phyloP scores from a whole-genome alignment of 2,329 filamentous ascomycete species.

The Cryoendolithus antarcticus region DNA sequence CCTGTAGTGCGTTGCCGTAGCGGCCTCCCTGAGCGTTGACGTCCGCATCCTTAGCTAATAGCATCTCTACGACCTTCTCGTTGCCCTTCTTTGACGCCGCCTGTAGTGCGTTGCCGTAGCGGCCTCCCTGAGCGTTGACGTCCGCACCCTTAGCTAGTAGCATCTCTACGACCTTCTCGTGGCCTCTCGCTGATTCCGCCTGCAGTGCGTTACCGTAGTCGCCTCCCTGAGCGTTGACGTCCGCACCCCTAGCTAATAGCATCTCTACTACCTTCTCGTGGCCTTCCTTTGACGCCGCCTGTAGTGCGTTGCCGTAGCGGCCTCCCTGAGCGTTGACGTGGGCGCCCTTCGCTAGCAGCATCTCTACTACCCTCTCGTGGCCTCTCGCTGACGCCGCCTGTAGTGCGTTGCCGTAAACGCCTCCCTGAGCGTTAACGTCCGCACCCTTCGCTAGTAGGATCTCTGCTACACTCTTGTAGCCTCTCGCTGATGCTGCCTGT shows the following conservation, averaged over 20 bases:
- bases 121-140: conserved; percentile 9
- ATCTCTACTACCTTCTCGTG: conserved; percentile 7
- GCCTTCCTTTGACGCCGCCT: conserved; percentile 7
- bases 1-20: conserved; percentile 3
- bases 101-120: conserved; percentile 7
- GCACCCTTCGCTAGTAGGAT: conserved; percentile 9
- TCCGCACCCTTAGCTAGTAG: conserved; percentile 9
- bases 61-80: conserved; percentile 4
- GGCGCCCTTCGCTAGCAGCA: conserved; percentile 6
- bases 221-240: conserved; percentile 8
- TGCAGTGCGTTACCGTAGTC: conserved; percentile 4
- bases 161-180: conserved; percentile 7
- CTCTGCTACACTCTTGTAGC: conserved; percentile 4
- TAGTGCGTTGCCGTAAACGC: conserved; percentile 10
- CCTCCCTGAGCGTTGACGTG: conserved; percentile 6
- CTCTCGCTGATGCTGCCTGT: conserved; percentile 1
- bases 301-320: conserved; percentile 5
- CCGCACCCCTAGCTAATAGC: conserved; percentile 7
- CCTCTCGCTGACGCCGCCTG: conserved; percentile 10
- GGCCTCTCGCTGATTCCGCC: conserved; percentile 1
- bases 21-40: conserved; percentile 7
- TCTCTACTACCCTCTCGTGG: conserved; percentile 10
- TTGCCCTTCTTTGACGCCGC: conserved; percentile 5
- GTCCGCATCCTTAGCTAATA: conserved; percentile 8
- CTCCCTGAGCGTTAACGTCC: conserved; percentile 10